phyloP scores from a whole-genome alignment of 2,329 filamentous ascomycete species.

The Pseudogymnoascus sp. region DNA sequence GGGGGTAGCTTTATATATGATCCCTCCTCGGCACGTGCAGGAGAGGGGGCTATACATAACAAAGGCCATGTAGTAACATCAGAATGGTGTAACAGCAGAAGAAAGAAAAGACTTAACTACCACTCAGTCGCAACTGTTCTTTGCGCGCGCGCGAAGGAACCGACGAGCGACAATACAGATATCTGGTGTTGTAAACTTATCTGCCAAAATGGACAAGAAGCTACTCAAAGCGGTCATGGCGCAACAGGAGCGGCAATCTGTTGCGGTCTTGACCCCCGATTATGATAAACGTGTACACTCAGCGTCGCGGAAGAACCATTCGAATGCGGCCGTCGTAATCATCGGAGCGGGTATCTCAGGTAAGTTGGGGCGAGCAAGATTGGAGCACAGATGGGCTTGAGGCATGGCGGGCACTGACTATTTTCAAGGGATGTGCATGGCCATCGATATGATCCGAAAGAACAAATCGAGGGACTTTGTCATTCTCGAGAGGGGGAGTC shows the following conservation, averaged over 20 bases:
- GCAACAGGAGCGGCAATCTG: neutral
- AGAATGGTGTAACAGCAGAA: no score
- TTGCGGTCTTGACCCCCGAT: neutral
- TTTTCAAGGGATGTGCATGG: conserved; percentile 42
- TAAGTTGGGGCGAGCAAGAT: no score
- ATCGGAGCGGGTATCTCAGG: conserved; percentile 48
- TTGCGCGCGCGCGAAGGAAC: conserved; percentile 1
- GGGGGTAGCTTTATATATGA: neutral
- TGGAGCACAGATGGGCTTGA: neutral
- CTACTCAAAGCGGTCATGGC: conserved; percentile 1
- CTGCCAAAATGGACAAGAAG: neutral
- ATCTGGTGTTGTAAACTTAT: neutral
- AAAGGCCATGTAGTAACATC: neutral
- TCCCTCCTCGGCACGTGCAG: conserved; percentile 6
- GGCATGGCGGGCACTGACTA: neutral
- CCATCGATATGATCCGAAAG: conserved; percentile 46
- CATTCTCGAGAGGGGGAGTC: conserved; percentile 45
- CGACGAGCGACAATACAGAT: neutral
- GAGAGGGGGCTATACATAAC: neutral
- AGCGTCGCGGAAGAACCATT: neutral
- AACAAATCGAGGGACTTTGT: conserved; percentile 46
- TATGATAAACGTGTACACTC: conserved; percentile 1
- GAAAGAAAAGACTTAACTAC: neutral
- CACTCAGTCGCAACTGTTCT: neutral
- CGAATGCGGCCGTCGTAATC: conserved; percentile 37